A percentile compares a stretch with the other conserved stretches of the same genome.
Evolutionary conservation across 257 asterid genomes (phyloP).

Genomic region (Eucommia ulmoides): DNA sequence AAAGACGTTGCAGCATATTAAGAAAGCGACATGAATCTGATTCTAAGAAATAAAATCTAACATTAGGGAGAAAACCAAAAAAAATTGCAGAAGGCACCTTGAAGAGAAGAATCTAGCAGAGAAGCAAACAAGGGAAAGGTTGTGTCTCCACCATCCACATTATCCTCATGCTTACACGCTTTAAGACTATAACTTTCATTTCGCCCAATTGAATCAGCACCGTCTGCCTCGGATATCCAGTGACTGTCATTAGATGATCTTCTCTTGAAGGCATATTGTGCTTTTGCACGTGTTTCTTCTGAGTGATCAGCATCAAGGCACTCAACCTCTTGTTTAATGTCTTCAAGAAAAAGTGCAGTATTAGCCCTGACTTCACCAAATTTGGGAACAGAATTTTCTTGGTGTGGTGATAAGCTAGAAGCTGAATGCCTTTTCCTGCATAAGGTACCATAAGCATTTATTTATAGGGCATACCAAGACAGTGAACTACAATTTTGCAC

Average conservation of each 20-base stretch:
- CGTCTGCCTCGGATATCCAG: conserved; percentile 26
- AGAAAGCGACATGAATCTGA: too few species aligned
- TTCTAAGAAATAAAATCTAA: too few species aligned
- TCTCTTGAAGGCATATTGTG: conserved; percentile 35
- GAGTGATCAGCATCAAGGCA: conserved; percentile 26
- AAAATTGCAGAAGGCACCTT: conserved; percentile 73
- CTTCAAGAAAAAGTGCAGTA: conserved; percentile 82
- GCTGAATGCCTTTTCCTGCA: conserved; percentile 64
- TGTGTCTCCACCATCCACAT: conserved; percentile 45
- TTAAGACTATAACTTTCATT: conserved; percentile 59
- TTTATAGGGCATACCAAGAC: neutral
- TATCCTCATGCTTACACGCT: conserved; percentile 70
- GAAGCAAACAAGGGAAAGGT: conserved; percentile 74
- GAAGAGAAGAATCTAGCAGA: conserved; percentile 78
- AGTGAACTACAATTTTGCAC: neutral
- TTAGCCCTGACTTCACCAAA: conserved; percentile 41
- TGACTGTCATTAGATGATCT: conserved; percentile 31
- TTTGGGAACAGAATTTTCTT: conserved; percentile 50
- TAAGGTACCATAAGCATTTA: conserved; percentile 1
- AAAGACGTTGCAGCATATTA: too few species aligned
- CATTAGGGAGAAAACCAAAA: too few species aligned
- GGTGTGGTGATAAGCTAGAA: conserved; percentile 60
- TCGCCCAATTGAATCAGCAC: conserved; percentile 20
- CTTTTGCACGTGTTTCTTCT: conserved; percentile 33
- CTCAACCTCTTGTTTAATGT: conserved; percentile 71